Evolutionary conservation across 1,284 basidiomycete genomes (phyloP).

Genomic region (Ceratobasidium sp.): DNA sequence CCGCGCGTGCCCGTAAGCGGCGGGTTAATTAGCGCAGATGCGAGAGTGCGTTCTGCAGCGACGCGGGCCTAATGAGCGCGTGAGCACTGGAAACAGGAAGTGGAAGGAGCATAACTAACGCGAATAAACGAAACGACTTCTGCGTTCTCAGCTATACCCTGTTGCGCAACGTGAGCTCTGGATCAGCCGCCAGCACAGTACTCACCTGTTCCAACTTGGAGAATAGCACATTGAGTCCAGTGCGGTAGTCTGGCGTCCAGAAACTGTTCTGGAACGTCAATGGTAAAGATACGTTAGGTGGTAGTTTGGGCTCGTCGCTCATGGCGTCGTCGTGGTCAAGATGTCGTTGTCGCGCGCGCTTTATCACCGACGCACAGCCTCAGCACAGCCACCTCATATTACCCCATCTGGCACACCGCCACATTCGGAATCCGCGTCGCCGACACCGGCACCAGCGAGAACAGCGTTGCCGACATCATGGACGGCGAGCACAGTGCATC

Average conservation of each 20-base stretch:
- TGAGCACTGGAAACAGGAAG: slow-evolving; percentile 15
- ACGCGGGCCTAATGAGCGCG: slow-evolving; percentile 70
- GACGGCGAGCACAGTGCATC: not conserved
- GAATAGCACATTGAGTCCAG: slow-evolving; percentile 82
- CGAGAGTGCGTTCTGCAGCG: slow-evolving; percentile 72
- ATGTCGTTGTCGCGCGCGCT: slow-evolving; percentile 22
- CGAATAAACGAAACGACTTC: slow-evolving; percentile 86
- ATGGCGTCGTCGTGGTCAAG: slow-evolving; percentile 29
- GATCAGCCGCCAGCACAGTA: slow-evolving; percentile 51
- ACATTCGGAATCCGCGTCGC: not conserved
- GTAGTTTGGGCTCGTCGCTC: slow-evolving; percentile 63
- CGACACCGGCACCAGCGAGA: not conserved
- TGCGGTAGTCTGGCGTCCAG: slow-evolving; percentile 90
- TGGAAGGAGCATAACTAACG: slow-evolving; percentile 62
- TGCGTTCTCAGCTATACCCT: slow-evolving; percentile 84
- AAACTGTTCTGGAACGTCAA: slow-evolving; percentile 90
- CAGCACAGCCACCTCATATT: slow-evolving; percentile 36
- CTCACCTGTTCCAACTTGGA: slow-evolving; percentile 81
- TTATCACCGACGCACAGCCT: slow-evolving; percentile 37
- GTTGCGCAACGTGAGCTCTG: slow-evolving; percentile 46
- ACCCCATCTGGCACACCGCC: not conserved
- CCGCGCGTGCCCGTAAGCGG: slow-evolving; percentile 65
- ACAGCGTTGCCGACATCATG: not conserved
- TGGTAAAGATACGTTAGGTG: slow-evolving; percentile 84
- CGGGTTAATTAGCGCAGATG: slow-evolving; percentile 69